Base-by-base conservation (phyloP, 306 rosid species). In the Fagus crenata region DNA sequence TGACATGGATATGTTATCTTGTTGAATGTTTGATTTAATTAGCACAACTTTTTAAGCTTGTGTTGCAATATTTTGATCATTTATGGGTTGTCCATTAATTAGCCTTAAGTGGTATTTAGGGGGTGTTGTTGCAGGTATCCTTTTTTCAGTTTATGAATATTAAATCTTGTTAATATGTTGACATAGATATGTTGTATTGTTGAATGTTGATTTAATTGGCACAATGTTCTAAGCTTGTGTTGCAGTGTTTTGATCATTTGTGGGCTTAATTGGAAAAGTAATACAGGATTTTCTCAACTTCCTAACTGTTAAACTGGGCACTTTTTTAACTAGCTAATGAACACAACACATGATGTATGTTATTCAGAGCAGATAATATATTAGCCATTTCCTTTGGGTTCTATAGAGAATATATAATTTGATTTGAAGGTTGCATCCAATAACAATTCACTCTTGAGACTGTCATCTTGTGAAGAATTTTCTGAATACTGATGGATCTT, bases 401-500 rank as follows among this genome's bases (percentile, higher is more conserved):
- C 15, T 32, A 32, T 12, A 9, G 41, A 54, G 22, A 64, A 51
- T 53, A 7, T 8, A 54, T 70, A 9, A 33, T 41, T 65, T 65
- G 71, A 15, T 65, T 74, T n/a, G 68, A 74, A 22, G 4, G 55
- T 69, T 53, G 22, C 31, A 33, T 33, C 53, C 46, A 32, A 22
- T 12, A 31, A 41, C 42, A 13, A 59, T 9, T 22, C 39, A 7
- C 37, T 15, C 54, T 33, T 43, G 53, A 41, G 58, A 31, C 54
- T 36, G 40, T 76, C 49, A 31, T 59, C 72, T 56, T 39, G 40
- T 43, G 65, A 77, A 53, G 60, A 63, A 15, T 13, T 63, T 54
- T 43, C 49, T 64, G 32, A 73, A 53, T 61, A 51, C 61, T 67
- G 49, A 22, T 73, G 42, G 53, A 37, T 55, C 33, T 14, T 75